Percentiles rank a stretch among this genome's conserved stretches.
Conservation (phyloP, 192 early-diverging fungal species). For the Mortierella antarctica region DNA sequence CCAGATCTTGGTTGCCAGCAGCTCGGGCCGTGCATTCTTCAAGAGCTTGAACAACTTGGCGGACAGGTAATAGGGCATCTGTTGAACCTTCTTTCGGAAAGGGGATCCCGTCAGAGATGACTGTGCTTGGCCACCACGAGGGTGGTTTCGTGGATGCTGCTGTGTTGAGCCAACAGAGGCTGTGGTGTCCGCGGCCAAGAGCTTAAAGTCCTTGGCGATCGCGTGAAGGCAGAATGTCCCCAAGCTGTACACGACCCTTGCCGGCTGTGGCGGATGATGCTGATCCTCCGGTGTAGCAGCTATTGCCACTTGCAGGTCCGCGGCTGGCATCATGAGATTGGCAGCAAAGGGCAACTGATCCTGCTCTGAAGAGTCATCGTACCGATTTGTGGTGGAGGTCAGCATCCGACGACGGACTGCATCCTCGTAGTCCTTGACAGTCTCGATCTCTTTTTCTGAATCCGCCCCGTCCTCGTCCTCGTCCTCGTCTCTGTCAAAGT, state of each 20-base stretch:
- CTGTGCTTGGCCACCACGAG: background rate
- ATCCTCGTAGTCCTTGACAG: conserved; percentile 37
- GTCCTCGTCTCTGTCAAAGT: background rate
- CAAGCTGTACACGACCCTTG: conserved; percentile 15
- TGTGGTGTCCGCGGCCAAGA: conserved; percentile 17
- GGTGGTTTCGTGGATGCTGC: background rate
- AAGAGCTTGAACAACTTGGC: conserved; percentile 20
- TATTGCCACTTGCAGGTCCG: background rate
- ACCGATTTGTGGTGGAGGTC: conserved; percentile 25
- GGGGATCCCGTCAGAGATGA: background rate
- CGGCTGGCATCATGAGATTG: conserved; percentile 22
- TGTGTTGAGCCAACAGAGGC: background rate
- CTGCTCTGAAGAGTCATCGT: conserved; percentile 27
- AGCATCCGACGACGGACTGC: conserved; percentile 28
- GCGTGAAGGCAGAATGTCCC: conserved; percentile 30
- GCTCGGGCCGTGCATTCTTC: conserved; percentile 22
- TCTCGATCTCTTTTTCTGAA: conserved; percentile 45
- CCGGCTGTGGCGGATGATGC: background rate
- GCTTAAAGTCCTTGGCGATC: conserved; percentile 30
- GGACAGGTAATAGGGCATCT: conserved; percentile 26
- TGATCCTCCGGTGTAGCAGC: background rate
- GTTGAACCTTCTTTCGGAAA: conserved; percentile 19
- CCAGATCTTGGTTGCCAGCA: conserved; percentile 30
- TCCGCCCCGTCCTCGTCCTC: conserved; percentile 12
- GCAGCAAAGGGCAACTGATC: conserved; percentile 29